A percentile compares a stretch with the other conserved stretches of the same genome.
Evolutionary conservation across 2,329 filamentous ascomycete species (phyloP).

Genomic region (Achaetomium macrosporum): DNA sequence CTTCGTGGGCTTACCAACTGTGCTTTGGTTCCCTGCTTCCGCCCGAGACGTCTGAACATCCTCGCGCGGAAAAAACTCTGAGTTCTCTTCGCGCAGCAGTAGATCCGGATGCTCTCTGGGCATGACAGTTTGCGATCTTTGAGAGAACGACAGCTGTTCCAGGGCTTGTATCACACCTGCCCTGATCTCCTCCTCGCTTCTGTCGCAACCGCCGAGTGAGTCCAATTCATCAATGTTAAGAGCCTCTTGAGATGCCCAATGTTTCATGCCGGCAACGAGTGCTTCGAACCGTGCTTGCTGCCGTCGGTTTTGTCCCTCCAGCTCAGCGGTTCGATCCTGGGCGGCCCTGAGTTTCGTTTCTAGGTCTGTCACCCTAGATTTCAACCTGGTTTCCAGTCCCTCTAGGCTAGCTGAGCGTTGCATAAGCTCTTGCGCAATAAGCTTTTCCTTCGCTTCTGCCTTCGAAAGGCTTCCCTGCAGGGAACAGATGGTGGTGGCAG

Average conservation of each 20-base stretch:
- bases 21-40: background rate
- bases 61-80: background rate
- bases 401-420: background rate
- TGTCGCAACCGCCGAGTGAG: background rate
- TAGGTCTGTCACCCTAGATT: background rate
- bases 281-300: constrained; percentile 4
- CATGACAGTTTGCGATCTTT: background rate
- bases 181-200: constrained; percentile 7
- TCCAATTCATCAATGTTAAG: background rate
- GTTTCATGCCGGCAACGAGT: constrained; percentile 9
- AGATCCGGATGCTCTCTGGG: background rate
- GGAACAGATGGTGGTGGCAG: constrained; percentile 9
- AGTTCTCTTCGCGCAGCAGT: background rate
- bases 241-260: constrained; percentile 14
- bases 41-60: background rate
- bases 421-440: constrained; percentile 4
- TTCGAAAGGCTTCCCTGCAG: constrained; percentile 9
- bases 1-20: background rate
- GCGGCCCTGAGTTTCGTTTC: constrained; percentile 9
- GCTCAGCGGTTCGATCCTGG: background rate
- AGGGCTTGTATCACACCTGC: constrained; percentile 2
- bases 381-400: constrained; percentile 1
- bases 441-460: constrained; percentile 6
- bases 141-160: background rate
- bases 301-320: constrained; percentile 8